Base-by-base conservation (phyloP, 225 moss, liverwort and hornwort species). In the Neckera pumila region DNA sequence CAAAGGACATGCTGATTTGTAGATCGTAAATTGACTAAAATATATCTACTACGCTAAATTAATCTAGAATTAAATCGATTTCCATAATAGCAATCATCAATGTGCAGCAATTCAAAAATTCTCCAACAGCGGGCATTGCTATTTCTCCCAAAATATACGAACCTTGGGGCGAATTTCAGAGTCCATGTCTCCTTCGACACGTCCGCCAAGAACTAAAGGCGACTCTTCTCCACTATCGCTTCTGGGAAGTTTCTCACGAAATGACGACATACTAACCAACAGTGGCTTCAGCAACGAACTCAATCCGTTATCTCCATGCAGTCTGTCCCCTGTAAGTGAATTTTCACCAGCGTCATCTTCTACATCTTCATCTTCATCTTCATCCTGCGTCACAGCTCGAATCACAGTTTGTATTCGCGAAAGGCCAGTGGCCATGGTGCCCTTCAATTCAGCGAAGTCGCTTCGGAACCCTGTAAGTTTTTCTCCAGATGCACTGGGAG, bases 361-460 rank as follows among this genome's bases (percentile, higher is more conserved):
- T 53, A 76, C 36, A 51, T 93, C 92, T 34, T 91, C 92, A 22
- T 94, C 90, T 54, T 88, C 91, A 33, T 93, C 94, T 57, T 95
- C 94, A 60, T 96, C 94, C 84, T 94, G 92, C n/a, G 96, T 92
- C 54, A 97, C 98, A 69, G 91, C 96, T 61, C 95, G 95, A 87
- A 98, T 93, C 75, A 93, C 96, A 88, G 95, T 93, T 64, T 96
- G 95, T 61, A 98, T 94, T 81, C 95, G 94, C 45, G 98, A 97
- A 61, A 98, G 87, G 58, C 98, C 95, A 72, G 97, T 96, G 59
- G 98, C 94, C 95, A 98, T 88, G 64, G 92, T 93, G 79, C 97
- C 98, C 91, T 94, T 95, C 90, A 98, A 91, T 89, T 98, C 98
- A 81, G 95, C 98, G 80, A 98, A 94, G 86, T 98, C 98, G 86